These are phyloP conservation scores for Euphorbia peplus DNA, from an alignment of 345 rosid species.

Conservation along the genomic window DNA sequence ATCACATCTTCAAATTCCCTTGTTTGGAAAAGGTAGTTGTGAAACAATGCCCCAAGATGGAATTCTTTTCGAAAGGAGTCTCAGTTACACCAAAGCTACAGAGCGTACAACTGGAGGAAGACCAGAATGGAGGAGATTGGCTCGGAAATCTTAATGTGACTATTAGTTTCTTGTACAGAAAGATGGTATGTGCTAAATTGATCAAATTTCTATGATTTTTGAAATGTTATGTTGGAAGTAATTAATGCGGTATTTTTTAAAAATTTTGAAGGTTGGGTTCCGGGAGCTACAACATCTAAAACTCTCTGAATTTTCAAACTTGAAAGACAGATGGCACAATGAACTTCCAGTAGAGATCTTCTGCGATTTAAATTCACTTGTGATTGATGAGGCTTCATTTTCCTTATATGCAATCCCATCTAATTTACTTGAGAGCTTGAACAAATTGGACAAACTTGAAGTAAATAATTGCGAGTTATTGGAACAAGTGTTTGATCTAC, in stretches of 20 bases:
- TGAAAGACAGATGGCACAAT: background rate
- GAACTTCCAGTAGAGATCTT: background rate
- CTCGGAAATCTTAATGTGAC: background rate
- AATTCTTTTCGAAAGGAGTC: background rate
- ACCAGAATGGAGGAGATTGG: background rate
- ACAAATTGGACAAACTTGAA: background rate
- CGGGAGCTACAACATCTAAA: background rate
- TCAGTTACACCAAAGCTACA: background rate
- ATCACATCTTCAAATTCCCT: slow-evolving; percentile 2
- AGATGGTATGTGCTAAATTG: background rate
- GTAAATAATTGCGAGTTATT: background rate
- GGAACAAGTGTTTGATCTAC: background rate
- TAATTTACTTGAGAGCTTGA: background rate
- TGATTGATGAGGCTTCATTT: background rate
- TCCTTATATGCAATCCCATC: background rate
- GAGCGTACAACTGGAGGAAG: background rate
- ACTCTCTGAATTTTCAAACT: background rate
- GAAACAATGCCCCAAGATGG: background rate
- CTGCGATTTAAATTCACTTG: background rate
- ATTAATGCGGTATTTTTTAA: background rate
- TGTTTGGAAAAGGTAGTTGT: background rate
- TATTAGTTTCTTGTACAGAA: background rate
- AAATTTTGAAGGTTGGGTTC: slow-evolving; percentile 1
- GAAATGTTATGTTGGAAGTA: too few species aligned
- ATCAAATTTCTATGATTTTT: background rate